Evolutionary conservation across 2,329 filamentous ascomycete genomes (phyloP).

Genomic region (Cladophialophora yegresii): DNA sequence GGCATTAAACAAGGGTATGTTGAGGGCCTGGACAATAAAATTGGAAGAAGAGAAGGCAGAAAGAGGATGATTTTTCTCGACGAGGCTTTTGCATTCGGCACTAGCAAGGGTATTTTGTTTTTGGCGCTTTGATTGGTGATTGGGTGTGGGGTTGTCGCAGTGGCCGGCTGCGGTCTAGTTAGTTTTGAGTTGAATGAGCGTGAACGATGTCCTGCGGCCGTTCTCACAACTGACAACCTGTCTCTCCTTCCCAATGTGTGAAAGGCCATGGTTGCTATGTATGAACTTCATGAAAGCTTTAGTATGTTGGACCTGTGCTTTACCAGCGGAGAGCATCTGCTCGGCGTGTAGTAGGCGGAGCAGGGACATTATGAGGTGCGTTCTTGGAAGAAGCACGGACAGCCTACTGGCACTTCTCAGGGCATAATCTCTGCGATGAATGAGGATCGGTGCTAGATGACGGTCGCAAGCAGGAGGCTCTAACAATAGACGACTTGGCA

Average conservation of each 20-base stretch:
- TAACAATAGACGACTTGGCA: not conserved
- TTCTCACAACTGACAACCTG: not conserved
- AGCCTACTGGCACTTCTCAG: not conserved
- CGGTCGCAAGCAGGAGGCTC: too few species aligned
- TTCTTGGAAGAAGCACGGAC: not conserved
- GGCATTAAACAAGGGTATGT: constrained; percentile 34
- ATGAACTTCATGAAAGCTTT: not conserved
- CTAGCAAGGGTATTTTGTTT: constrained; percentile 5
- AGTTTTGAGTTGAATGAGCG: too few species aligned
- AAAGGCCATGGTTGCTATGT: not conserved
- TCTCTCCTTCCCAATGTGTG: not conserved
- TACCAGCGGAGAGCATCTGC: not conserved
- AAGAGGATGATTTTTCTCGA: not conserved
- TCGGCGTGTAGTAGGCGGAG: too few species aligned
- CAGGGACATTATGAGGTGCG: too few species aligned
- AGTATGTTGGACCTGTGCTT: not conserved
- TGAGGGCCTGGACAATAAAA: constrained; percentile 30
- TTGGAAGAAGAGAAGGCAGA: constrained; percentile 13
- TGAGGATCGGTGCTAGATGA: not conserved
- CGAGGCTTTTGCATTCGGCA: not conserved
- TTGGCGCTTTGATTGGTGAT: not conserved
- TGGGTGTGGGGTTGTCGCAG: not conserved
- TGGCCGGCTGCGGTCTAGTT: too few species aligned
- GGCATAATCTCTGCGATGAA: not conserved
- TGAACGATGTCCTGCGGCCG: too few species aligned